Base-by-base conservation (phyloP, 2,329 filamentous ascomycete species). In the Colletotrichum simmondsii region DNA sequence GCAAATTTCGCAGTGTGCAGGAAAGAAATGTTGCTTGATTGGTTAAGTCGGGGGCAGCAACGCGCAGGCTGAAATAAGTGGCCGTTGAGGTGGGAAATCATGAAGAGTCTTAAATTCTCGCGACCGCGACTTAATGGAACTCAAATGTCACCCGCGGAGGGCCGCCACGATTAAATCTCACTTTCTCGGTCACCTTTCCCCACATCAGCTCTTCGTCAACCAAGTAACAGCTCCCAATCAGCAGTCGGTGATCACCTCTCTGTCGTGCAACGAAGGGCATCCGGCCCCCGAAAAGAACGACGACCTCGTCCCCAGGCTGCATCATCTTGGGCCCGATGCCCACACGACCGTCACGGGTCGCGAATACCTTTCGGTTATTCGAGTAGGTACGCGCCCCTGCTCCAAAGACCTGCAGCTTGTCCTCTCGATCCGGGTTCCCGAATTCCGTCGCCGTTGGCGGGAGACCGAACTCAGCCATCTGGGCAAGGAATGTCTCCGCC, bases 141-240 rank as follows among this genome's bases (percentile, higher is more conserved):
- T 65, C 70, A 65, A 71, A 72, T 10, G 32, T 60, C 30, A 72
- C 54, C 8, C 30, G 54, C 12, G 16, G 59, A 63, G 69, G 65
- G 22, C 57, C 65, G 24, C 69, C 69, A 5, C 49, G 53, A 49
- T 69, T 64, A 19, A 30, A 67, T 46, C 58, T 72, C 42, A 70
- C 66, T 7, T 53, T 65, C 14, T 73, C 65, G 1, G 74, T 75
- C 4, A 74, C 24, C 32, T 72, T 63, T 2, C 74, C 74, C 57
- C 62, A 72, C 65, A 75, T 75, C 42, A 75, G 32, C 26, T 75
- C 61, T 19, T 75, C 72, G 53, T 75, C 74, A n/a, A 60, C 46
- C 35, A 75, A 28, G 26, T 65, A 68, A 32, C 74, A 75, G 46
- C 69, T 71, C n/a, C 74, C 72, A 32, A 73, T 56, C 5, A 75